These are phyloP conservation scores for Musa troglodytarum DNA, from an alignment of 176 grass and related monocot genomes.

Conservation along the genomic window DNA sequence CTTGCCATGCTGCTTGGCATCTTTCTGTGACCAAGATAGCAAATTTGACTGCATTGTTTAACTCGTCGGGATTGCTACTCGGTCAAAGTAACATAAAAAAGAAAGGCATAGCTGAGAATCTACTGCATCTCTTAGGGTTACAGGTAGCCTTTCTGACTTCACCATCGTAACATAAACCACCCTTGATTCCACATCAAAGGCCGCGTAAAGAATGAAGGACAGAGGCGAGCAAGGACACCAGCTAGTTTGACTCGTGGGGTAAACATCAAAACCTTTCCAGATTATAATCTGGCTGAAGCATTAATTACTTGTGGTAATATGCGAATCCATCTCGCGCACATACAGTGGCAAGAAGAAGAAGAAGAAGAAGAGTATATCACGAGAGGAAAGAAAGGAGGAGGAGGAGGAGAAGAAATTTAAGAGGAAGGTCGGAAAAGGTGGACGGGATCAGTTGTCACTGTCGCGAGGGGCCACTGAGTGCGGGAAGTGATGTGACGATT, in stretches of 20 bases:
- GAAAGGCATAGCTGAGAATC: too few relatives aligned
- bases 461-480: conserved; percentile 5
- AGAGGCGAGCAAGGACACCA: too few relatives aligned
- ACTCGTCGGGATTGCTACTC: not conserved
- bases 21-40: too few relatives aligned
- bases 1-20: too few relatives aligned
- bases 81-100: not conserved
- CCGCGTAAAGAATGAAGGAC: too few relatives aligned
- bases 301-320: too few relatives aligned
- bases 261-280: too few relatives aligned
- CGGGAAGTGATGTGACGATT: conserved; percentile 16
- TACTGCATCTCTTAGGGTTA: not conserved
- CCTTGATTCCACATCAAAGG: not conserved
- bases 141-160: not conserved
- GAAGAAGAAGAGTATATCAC: too few relatives aligned
- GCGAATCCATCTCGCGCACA: not conserved
- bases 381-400: not conserved
- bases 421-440: not conserved
- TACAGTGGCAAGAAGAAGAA: not conserved
- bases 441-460: conserved; percentile 11
- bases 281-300: too few relatives aligned
- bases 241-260: too few relatives aligned
- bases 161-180: not conserved
- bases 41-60: too few relatives aligned
- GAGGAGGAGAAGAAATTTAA: not conserved